Evolutionary conservation across 1,284 basidiomycete genomes (phyloP), one percentile per base, ranked within the genome.

Genomic region (Ustilago cynodontis): DNA sequence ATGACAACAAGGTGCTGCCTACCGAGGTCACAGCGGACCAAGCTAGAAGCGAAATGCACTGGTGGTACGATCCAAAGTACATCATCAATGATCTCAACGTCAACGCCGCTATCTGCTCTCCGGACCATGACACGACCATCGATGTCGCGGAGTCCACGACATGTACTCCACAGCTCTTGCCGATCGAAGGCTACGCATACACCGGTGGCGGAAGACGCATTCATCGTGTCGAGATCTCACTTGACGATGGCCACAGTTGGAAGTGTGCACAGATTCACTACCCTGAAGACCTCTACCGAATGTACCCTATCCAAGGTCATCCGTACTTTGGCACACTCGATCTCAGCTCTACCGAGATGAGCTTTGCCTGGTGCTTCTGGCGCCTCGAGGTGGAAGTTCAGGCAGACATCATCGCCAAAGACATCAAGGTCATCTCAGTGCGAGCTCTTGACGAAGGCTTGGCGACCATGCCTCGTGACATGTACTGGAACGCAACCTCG

Each of bases 321-420:
- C 77, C 79, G 0, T 81, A 79, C 75, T 88, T 86, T 79, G 87
- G 87, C 39, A 83, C 72, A 10, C 75, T 88, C 35, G 90, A 90
- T 77, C 80, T 90, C 39, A 88, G 88, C 0, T 88, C 88, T 24
- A 87, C 87, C 11, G 91, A 91, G 58, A 88, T 88, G 52, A 90
- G 88, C 71, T 90, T 89, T 77, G 90, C 90, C 77, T 92, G 91
- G 91, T 90, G 89, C 75, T 91, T 92, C 85, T 92, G 90, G 90
- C 86, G 85, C 0, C 87, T 89, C 65, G 82, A 88, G 0, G 85
- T 90, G 6, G 77, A 87, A 1, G 63, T 89, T 14, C 54, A 74
- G 14, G 65, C 55, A 10, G 73, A 82, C 14, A 82, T 92, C 26
- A 77, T 80, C 37, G 77, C 84, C 7, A 86, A 88, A 20, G 63